Conservation (phyloP, 768 basidiomycete genomes). For the Multifurca ochricompacta region DNA sequence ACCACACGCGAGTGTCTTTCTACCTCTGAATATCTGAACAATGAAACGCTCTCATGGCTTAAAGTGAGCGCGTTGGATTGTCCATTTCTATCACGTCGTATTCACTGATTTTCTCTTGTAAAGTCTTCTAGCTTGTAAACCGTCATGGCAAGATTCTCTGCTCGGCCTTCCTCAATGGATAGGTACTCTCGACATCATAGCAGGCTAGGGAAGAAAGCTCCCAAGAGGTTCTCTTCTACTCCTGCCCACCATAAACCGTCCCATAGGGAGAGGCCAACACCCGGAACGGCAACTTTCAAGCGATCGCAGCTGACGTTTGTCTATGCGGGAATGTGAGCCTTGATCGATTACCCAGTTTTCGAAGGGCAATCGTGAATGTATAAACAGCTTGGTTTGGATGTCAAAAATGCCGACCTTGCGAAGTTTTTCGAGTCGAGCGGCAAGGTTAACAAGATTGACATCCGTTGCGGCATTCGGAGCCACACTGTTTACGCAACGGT, state of each 20-base stretch:
- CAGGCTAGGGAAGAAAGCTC: neutral
- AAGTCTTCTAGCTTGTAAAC: neutral
- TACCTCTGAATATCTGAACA: neutral
- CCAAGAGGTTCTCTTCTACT: neutral
- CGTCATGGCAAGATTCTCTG: conserved; percentile 5
- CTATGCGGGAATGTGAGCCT: conserved; percentile 58
- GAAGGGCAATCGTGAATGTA: neutral
- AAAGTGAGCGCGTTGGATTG: neutral
- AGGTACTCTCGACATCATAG: neutral
- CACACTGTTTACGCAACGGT: conserved; percentile 10
- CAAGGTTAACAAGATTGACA: conserved; percentile 26
- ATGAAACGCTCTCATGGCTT: neutral
- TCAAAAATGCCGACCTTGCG: conserved; percentile 30
- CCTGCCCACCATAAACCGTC: neutral
- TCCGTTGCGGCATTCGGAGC: conserved; percentile 33
- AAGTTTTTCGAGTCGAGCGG: conserved; percentile 34
- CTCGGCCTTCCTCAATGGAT: neutral
- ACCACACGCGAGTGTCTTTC: neutral
- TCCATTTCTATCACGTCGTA: neutral
- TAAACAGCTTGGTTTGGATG: conserved; percentile 23
- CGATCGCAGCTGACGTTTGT: conserved; percentile 29
- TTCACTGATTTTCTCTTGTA: neutral
- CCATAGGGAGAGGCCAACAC: conserved; percentile 2
- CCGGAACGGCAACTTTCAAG: neutral
- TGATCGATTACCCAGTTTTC: conserved; percentile 25